Conservation (phyloP, 148 eudicot species). For the Fagopyrum homotropicum region DNA sequence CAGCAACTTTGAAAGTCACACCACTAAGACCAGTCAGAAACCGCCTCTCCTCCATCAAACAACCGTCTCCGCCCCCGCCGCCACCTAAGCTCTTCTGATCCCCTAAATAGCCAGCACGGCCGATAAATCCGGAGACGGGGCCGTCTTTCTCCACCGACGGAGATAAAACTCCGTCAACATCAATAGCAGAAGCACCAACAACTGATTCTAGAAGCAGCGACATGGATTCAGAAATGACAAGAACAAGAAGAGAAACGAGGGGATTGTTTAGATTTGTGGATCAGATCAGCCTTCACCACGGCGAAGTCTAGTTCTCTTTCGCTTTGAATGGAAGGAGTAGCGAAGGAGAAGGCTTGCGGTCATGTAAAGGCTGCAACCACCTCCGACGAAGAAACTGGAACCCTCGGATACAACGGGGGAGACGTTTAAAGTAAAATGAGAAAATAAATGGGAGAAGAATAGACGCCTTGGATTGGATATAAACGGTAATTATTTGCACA, state of each 20-base stretch:
- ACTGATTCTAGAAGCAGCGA: neutral
- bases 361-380: slow-evolving; percentile 6
- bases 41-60: neutral
- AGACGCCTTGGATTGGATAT: neutral
- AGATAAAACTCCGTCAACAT: slow-evolving; percentile 4
- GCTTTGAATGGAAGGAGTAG: neutral
- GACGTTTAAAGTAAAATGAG: neutral
- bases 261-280: neutral
- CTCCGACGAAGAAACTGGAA: neutral
- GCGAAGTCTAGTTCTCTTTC: neutral
- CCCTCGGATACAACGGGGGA: neutral
- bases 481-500: neutral
- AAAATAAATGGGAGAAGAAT: neutral
- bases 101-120: neutral
- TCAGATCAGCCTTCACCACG: neutral
- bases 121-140: neutral
- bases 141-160: neutral
- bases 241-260: neutral
- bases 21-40: neutral
- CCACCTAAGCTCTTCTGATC: neutral
- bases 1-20: neutral
- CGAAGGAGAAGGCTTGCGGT: slow-evolving; percentile 6
- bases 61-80: neutral
- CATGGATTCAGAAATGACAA: neutral
- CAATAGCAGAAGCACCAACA: neutral